Evolutionary conservation across 2,329 filamentous ascomycete species (phyloP).

Genomic region (Aspergillus sergii): DNA sequence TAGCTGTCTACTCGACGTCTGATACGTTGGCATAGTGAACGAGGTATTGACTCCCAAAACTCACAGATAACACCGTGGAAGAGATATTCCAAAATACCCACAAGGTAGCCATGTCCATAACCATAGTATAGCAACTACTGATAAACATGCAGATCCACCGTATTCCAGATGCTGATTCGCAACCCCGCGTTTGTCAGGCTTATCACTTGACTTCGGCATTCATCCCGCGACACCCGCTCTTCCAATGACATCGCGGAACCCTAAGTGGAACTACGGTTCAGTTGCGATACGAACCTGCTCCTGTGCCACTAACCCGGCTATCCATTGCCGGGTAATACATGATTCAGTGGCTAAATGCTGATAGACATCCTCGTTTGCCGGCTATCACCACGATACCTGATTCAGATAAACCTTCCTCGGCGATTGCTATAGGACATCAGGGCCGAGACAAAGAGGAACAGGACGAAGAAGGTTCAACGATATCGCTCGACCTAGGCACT

Average conservation of each 20-base stretch:
- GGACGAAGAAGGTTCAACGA: neutral
- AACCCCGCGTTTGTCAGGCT: neutral
- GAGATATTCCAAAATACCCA: neutral
- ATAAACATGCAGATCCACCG: neutral
- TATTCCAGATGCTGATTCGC: neutral
- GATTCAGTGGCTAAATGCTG: neutral
- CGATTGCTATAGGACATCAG: neutral
- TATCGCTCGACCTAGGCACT: neutral
- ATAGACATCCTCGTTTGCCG: neutral
- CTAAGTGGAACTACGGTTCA: neutral
- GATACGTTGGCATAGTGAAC: neutral
- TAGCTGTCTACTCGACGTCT: neutral
- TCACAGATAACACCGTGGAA: neutral
- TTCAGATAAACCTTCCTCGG: neutral
- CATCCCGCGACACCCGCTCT: neutral
- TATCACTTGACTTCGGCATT: slow-evolving; percentile 1
- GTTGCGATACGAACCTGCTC: neutral
- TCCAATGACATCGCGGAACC: slow-evolving; percentile 1
- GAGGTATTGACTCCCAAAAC: neutral
- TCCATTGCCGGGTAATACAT: neutral
- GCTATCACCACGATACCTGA: neutral
- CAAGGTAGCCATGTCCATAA: neutral
- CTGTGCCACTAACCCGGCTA: neutral
- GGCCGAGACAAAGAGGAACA: neutral
- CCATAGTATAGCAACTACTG: neutral